phyloP scores from a whole-genome alignment of 2,329 filamentous ascomycete species.

The Chrysoporthe cubensis region DNA sequence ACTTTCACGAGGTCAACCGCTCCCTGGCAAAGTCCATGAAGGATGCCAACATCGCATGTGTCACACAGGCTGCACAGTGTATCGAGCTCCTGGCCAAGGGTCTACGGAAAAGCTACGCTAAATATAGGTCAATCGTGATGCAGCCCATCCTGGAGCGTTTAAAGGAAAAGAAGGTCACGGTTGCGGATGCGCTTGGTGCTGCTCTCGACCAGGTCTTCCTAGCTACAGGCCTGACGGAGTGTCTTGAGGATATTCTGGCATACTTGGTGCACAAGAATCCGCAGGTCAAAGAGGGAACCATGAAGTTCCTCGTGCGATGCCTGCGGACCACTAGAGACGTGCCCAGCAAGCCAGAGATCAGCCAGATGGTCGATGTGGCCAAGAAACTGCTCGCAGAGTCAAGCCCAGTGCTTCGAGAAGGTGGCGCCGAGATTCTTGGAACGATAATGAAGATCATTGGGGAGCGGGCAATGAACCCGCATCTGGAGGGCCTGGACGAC shows the following conservation, averaged over 20 bases:
- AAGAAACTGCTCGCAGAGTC: slow-evolving; percentile 92
- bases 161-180: slow-evolving; percentile 94
- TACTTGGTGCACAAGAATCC: slow-evolving; percentile 94
- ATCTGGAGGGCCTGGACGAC: slow-evolving; percentile 90
- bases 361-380: slow-evolving; percentile 80
- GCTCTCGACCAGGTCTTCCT: slow-evolving; percentile 75
- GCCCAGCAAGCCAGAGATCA: slow-evolving; percentile 82
- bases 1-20: slow-evolving; percentile 82
- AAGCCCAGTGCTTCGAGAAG: slow-evolving; percentile 81
- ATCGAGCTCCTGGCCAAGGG: slow-evolving; percentile 89
- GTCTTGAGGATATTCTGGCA: slow-evolving; percentile 85
- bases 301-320: slow-evolving; percentile 90
- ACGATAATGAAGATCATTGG: slow-evolving; percentile 99
- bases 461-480: slow-evolving; percentile 91
- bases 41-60: slow-evolving; percentile 94
- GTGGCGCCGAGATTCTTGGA: slow-evolving; percentile 88
- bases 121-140: slow-evolving; percentile 81
- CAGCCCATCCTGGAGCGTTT: slow-evolving; percentile 90
- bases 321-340: slow-evolving; percentile 82
- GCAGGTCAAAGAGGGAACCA: slow-evolving; percentile 93
- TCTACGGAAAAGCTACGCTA: slow-evolving; percentile 75
- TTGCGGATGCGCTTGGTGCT: slow-evolving; percentile 84
- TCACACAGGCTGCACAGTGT: slow-evolving; percentile 90
- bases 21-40: slow-evolving; percentile 97
- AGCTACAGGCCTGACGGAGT: slow-evolving; percentile 76